Evolutionary conservation across 2,329 filamentous ascomycete genomes (phyloP).

Genomic region (Aspergillus jensenii): DNA sequence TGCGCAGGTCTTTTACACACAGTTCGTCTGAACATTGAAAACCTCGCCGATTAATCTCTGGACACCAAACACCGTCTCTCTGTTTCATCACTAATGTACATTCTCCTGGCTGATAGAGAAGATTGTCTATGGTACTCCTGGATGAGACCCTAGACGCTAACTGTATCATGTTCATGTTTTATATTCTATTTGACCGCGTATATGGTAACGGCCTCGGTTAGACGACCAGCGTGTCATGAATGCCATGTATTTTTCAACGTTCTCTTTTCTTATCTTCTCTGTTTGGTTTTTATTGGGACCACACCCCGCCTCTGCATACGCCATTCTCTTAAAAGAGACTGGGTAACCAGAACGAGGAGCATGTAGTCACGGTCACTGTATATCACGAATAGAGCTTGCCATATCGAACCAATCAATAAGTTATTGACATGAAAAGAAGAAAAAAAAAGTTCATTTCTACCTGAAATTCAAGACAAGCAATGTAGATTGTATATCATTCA

Average conservation of each 20-base stretch:
- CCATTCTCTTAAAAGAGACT: not conserved
- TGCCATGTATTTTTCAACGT: slow-evolving; percentile 13
- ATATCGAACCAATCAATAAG: not conserved
- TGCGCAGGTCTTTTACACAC: slow-evolving; percentile 1
- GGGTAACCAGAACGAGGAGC: not conserved
- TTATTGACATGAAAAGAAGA: not conserved
- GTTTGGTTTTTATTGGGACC: not conserved
- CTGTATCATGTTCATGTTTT: slow-evolving; percentile 21
- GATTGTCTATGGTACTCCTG: slow-evolving; percentile 14
- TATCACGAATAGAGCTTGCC: slow-evolving; percentile 3
- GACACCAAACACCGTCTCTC: not conserved
- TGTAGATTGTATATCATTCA: not conserved
- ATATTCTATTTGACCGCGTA: slow-evolving; percentile 11
- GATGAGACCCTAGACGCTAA: slow-evolving; percentile 14
- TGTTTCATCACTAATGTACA: slow-evolving; percentile 16
- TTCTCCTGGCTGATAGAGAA: slow-evolving; percentile 10
- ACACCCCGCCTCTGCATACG: not conserved
- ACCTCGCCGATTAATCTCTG: slow-evolving; percentile 2
- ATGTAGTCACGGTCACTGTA: not conserved
- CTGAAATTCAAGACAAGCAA: not conserved
- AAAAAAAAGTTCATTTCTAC: not conserved
- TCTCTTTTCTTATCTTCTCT: not conserved
- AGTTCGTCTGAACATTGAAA: slow-evolving; percentile 2
- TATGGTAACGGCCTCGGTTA: slow-evolving; percentile 8
- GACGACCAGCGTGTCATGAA: slow-evolving; percentile 15